Evolutionary conservation across 192 early-diverging fungal genomes (phyloP).

Genomic region (Irineochytrium annulatum): DNA sequence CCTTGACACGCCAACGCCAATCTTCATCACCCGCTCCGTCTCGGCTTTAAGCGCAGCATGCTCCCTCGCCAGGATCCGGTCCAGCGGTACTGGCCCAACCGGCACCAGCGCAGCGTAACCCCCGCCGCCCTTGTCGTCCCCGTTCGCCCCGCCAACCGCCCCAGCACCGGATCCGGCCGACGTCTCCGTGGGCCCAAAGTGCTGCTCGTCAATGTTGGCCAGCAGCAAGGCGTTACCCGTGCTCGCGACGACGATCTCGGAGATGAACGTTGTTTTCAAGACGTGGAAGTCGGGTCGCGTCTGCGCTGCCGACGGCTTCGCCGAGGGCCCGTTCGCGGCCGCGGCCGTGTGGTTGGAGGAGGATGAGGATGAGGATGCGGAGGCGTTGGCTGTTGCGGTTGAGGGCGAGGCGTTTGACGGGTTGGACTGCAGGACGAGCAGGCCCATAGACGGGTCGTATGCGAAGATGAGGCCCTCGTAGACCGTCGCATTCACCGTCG

Average conservation of each 20-base stretch:
- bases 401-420: background rate
- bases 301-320: no score
- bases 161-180: no score
- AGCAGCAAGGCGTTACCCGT: background rate
- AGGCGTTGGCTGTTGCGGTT: background rate
- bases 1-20: slow-evolving; percentile 35
- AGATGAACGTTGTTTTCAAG: no score
- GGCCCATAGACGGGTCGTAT: slow-evolving; percentile 27
- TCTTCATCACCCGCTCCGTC: slow-evolving; percentile 11
- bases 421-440: slow-evolving; percentile 32
- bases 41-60: slow-evolving; percentile 8
- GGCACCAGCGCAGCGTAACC: slow-evolving; percentile 17
- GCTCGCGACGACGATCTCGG: no score
- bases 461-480: slow-evolving; percentile 33
- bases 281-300: slow-evolving; percentile 32
- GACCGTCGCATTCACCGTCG: slow-evolving; percentile 2
- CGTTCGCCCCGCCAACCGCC: slow-evolving; percentile 3
- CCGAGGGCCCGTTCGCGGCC: no score
- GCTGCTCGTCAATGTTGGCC: no score
- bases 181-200: no score
- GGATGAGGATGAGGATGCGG: slow-evolving; percentile 7
- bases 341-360: background rate
- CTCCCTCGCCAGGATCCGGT: slow-evolving; percentile 20
- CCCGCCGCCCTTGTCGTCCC: background rate
- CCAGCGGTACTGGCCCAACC: slow-evolving; percentile 16